Evolutionary conservation across 441 rosid species (phyloP).

Genomic region (Populus hybrid): DNA sequence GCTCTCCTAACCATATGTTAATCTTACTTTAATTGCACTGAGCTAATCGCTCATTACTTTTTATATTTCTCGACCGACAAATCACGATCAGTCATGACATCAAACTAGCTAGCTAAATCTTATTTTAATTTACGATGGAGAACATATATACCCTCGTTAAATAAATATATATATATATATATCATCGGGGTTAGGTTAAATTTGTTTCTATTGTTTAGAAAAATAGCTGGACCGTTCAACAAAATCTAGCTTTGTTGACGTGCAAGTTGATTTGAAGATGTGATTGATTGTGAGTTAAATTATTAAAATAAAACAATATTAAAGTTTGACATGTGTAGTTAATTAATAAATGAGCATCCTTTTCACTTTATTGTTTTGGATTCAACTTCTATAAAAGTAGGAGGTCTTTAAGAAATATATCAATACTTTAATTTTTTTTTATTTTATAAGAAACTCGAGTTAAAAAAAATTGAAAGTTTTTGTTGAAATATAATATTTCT

Average conservation of each 20-base stretch:
- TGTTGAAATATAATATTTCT: too few relatives aligned
- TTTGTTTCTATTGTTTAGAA: background rate
- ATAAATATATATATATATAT: too few relatives aligned
- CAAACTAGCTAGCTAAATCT: background rate
- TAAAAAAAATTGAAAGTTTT: too few relatives aligned
- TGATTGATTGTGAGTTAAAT: too few relatives aligned
- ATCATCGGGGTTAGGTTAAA: background rate
- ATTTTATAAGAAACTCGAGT: too few relatives aligned
- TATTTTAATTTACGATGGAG: background rate
- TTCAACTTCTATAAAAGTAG: too few relatives aligned
- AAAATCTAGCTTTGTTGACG: background rate
- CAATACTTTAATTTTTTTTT: too few relatives aligned
- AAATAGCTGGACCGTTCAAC: background rate
- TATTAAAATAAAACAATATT: too few relatives aligned
- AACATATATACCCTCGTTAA: background rate
- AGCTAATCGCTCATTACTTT: conserved; percentile 2
- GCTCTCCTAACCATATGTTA: conserved; percentile 26
- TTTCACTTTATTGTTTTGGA: background rate
- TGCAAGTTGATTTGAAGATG: too few relatives aligned
- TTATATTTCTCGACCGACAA: conserved; percentile 18
- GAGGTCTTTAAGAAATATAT: too few relatives aligned
- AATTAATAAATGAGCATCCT: background rate
- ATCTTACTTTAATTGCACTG: conserved; percentile 21
- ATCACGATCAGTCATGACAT: background rate
- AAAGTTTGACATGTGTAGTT: too few relatives aligned